A percentile compares a stretch with the other conserved stretches of the same genome.
Conservation (phyloP, 805 yeast genomes). For the Lachancea waltii region DNA sequence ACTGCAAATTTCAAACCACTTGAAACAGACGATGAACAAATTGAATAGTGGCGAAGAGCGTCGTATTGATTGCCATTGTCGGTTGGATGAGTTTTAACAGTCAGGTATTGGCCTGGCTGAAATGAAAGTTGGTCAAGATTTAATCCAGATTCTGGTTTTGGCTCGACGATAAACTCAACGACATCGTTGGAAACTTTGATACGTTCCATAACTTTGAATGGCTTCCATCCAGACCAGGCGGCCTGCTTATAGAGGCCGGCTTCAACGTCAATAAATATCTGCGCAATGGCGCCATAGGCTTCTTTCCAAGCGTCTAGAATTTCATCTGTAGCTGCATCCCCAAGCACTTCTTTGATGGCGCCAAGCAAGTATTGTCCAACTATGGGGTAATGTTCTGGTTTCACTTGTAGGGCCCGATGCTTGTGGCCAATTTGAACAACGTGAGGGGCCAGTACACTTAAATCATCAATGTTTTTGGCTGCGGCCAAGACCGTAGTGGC, state of each 20-base stretch:
- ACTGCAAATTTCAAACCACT: slow-evolving; percentile 55
- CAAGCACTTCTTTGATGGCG: slow-evolving; percentile 50
- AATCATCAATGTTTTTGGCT: slow-evolving; percentile 55
- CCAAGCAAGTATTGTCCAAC: slow-evolving; percentile 54
- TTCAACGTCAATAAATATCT: slow-evolving; percentile 52
- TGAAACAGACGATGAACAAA: slow-evolving; percentile 36
- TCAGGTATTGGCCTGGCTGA: slow-evolving; percentile 37
- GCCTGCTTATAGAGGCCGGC: slow-evolving; percentile 39
- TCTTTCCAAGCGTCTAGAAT: slow-evolving; percentile 57
- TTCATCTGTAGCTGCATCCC: slow-evolving; percentile 52
- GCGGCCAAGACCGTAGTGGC: slow-evolving; percentile 57
- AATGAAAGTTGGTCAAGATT: slow-evolving; percentile 23
- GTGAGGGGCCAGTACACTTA: slow-evolving; percentile 45
- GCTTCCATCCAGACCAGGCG: slow-evolving; percentile 56
- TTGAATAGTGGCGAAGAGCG: slow-evolving; percentile 53
- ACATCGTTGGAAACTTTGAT: slow-evolving; percentile 42
- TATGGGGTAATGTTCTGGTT: slow-evolving; percentile 58
- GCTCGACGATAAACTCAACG: slow-evolving; percentile 45
- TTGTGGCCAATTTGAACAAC: slow-evolving; percentile 57
- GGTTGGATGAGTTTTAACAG: slow-evolving; percentile 32
- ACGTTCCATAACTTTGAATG: slow-evolving; percentile 40
- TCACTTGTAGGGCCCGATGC: slow-evolving; percentile 58
- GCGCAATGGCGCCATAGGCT: slow-evolving; percentile 61
- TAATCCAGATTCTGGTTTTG: slow-evolving; percentile 36
- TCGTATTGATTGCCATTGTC: slow-evolving; percentile 36